A percentile compares a stretch with the other conserved stretches of the same genome.
Evolutionary conservation across 2,329 filamentous ascomycete genomes (phyloP).

Genomic region (Exophiala bonariae): DNA sequence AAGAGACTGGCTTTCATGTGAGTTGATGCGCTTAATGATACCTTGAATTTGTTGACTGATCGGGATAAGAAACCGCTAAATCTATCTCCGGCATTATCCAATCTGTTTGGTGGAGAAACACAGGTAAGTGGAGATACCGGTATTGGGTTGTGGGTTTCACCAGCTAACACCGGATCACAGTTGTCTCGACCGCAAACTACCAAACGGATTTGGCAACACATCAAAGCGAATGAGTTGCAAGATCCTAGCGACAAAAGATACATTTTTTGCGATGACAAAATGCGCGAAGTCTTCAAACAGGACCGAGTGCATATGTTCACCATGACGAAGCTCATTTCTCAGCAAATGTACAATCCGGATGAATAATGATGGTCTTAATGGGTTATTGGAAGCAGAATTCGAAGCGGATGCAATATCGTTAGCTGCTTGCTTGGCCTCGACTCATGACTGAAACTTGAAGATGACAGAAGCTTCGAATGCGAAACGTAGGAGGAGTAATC

Average conservation of each 20-base stretch:
- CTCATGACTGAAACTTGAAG: too few species aligned
- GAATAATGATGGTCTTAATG: slow-evolving; percentile 60
- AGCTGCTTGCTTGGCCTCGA: too few species aligned
- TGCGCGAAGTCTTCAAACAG: slow-evolving; percentile 90
- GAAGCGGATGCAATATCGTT: too few species aligned
- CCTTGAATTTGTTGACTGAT: slow-evolving; percentile 4
- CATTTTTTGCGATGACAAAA: slow-evolving; percentile 86
- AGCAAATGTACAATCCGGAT: slow-evolving; percentile 83
- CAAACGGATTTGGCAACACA: slow-evolving; percentile 94
- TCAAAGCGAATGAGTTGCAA: slow-evolving; percentile 84
- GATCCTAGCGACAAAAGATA: slow-evolving; percentile 89
- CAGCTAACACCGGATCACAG: slow-evolving; percentile 48
- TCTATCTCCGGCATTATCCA: slow-evolving; percentile 46
- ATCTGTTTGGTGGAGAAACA: slow-evolving; percentile 44
- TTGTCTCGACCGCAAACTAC: slow-evolving; percentile 93
- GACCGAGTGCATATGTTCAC: slow-evolving; percentile 97
- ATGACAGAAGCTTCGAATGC: too few species aligned
- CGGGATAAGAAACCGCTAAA: slow-evolving; percentile 44
- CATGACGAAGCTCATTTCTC: slow-evolving; percentile 95
- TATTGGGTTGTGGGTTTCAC: slow-evolving; percentile 19
- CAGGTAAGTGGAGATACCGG: slow-evolving; percentile 43
- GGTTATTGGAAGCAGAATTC: too few species aligned
- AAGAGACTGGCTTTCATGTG: slow-evolving; percentile 88
- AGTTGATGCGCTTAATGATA: slow-evolving; percentile 31
- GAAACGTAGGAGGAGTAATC: too few species aligned